These are phyloP conservation scores for Coleophoma crateriformis DNA, from an alignment of 2,329 filamentous ascomycete species.

Conservation along the genomic window DNA sequence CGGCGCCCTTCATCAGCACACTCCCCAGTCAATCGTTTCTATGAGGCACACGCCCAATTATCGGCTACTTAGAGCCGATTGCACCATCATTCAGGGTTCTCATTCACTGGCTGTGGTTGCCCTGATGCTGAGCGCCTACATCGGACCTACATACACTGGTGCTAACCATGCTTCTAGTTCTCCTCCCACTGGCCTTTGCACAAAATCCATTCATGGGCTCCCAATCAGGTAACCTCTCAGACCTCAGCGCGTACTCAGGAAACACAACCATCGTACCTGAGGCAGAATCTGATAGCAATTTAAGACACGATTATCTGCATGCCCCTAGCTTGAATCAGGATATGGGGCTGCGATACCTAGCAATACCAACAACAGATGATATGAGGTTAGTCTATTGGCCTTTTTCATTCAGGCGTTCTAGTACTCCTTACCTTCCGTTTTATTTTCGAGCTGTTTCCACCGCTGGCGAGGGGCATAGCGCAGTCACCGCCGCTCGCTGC, in stretches of 20 bases:
- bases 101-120: too few relatives aligned
- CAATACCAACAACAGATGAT: slow-evolving; percentile 26
- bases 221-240: slow-evolving; percentile 28
- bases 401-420: not conserved
- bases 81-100: too few relatives aligned
- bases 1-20: too few relatives aligned
- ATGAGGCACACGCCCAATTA: too few relatives aligned
- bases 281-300: slow-evolving; percentile 26
- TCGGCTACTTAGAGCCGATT: too few relatives aligned
- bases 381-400: slow-evolving; percentile 27
- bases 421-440: too few relatives aligned
- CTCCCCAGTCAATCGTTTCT: too few relatives aligned
- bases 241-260: slow-evolving; percentile 23
- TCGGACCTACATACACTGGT: not conserved
- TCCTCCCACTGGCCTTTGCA: slow-evolving; percentile 16
- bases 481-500: slow-evolving; percentile 9
- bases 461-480: too few relatives aligned
- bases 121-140: too few relatives aligned
- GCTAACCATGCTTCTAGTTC: slow-evolving; percentile 19
- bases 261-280: slow-evolving; percentile 26
- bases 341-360: slow-evolving; percentile 29
- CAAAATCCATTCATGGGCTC: slow-evolving; percentile 29
- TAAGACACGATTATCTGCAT: slow-evolving; percentile 24
- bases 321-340: slow-evolving; percentile 21
- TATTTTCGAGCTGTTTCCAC: too few relatives aligned